Conservation (phyloP, 805 yeast genomes). For the Metschnikowia chrysomelidarum region DNA sequence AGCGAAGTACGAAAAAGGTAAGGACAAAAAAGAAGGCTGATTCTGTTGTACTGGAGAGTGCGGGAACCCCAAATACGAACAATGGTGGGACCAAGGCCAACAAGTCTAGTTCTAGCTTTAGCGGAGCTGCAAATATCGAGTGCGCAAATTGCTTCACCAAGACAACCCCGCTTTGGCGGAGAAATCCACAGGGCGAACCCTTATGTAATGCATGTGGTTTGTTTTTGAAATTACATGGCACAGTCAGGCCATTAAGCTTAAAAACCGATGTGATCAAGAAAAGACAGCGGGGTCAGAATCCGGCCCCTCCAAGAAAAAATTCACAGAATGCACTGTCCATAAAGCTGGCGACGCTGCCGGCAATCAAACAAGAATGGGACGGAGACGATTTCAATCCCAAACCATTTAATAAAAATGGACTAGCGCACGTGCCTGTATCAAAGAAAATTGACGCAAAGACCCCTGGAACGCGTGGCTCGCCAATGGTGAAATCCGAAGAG, state of each 20-base stretch:
- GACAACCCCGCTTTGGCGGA: constrained; percentile 93
- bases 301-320: constrained; percentile 9
- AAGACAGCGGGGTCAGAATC: constrained; percentile 59
- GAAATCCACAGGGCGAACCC: constrained; percentile 90
- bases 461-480: not conserved
- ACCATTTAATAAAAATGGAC: constrained; percentile 25
- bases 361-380: constrained; percentile 24
- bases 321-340: constrained; percentile 6
- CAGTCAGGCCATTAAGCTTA: constrained; percentile 84
- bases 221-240: constrained; percentile 80
- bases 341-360: constrained; percentile 1
- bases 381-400: constrained; percentile 53
- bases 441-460: constrained; percentile 3
- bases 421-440: constrained; percentile 1
- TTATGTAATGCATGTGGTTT: constrained; percentile 72
- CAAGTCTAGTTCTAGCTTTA: not conserved
- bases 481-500: constrained; percentile 6
- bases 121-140: constrained; percentile 20
- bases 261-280: constrained; percentile 92
- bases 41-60: not conserved
- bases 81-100: not conserved
- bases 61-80: not conserved
- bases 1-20: constrained; percentile 12
- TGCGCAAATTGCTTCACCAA: constrained; percentile 91
- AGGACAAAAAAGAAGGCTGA: constrained; percentile 7